A percentile compares a stretch with the other conserved stretches of the same genome.
These are phyloP conservation scores for Zelopaecilomyces penicillatus DNA, from an alignment of 2,329 filamentous ascomycete genomes.

Conservation along the genomic window DNA sequence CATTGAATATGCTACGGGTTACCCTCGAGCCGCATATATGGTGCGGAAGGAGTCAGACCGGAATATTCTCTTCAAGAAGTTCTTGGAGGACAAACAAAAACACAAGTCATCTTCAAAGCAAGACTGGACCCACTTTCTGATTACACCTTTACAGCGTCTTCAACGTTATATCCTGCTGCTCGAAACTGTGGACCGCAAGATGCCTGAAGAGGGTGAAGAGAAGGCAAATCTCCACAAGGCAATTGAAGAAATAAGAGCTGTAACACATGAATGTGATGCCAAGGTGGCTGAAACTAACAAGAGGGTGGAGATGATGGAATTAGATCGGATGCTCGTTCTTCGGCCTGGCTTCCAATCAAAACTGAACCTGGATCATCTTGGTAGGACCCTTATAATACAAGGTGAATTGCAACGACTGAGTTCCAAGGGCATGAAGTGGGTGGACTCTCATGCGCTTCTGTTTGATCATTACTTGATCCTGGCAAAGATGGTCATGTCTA, in stretches of 20 bases:
- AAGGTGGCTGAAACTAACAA: conserved; percentile 89
- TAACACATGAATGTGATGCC: conserved; percentile 83
- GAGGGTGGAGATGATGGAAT: conserved; percentile 80
- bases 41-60: conserved; percentile 76
- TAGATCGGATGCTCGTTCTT: conserved; percentile 74
- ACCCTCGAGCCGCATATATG: conserved; percentile 73
- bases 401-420: conserved; percentile 86
- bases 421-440: conserved; percentile 81
- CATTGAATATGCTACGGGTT: conserved; percentile 83
- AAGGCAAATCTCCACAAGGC: conserved; percentile 76
- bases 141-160: conserved; percentile 83
- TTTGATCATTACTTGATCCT: conserved; percentile 97
- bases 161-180: conserved; percentile 85
- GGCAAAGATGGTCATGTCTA: conserved; percentile 67
- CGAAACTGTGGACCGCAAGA: conserved; percentile 75
- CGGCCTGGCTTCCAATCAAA: conserved; percentile 83
- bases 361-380: conserved; percentile 88
- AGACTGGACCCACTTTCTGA: conserved; percentile 90
- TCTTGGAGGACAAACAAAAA: conserved; percentile 70
- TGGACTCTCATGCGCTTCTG: conserved; percentile 86
- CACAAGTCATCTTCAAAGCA: conserved; percentile 75
- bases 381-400: conserved; percentile 77
- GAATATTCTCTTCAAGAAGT: conserved; percentile 79
- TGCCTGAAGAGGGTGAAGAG: conserved; percentile 77
- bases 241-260: conserved; percentile 82